These are phyloP conservation scores for Bacterosira constricta DNA, from an alignment of 108 stramenopile genomes.

Conservation along the genomic window DNA sequence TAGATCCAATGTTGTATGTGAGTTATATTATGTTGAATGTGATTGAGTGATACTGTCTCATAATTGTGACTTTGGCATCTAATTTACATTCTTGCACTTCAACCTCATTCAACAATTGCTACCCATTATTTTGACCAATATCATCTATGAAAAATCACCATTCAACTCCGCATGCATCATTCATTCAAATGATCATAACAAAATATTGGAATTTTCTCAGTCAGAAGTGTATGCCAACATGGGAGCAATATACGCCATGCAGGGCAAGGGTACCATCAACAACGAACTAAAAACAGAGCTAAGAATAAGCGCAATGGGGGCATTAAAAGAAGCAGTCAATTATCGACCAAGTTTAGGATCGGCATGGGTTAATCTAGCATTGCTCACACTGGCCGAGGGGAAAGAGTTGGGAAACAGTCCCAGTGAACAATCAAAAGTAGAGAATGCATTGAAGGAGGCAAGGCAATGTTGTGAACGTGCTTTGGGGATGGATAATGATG, in stretches of 20 bases:
- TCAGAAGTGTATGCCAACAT: slow-evolving; percentile 45
- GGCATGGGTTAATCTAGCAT: slow-evolving; percentile 45
- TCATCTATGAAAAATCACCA: too few species aligned
- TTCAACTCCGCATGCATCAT: too few species aligned
- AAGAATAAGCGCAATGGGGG: slow-evolving; percentile 23
- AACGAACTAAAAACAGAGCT: slow-evolving; percentile 3
- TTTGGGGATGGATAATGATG: slow-evolving; percentile 44
- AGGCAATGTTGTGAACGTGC: slow-evolving; percentile 45
- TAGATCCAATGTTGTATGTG: slow-evolving; percentile 42
- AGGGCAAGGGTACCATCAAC: slow-evolving; percentile 7
- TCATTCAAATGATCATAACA: too few species aligned
- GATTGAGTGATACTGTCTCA: too few species aligned
- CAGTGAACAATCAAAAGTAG: slow-evolving; percentile 14
- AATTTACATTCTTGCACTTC: too few species aligned
- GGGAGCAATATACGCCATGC: slow-evolving; percentile 47
- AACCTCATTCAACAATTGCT: too few species aligned
- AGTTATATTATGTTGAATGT: too few species aligned
- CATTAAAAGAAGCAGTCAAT: slow-evolving; percentile 23
- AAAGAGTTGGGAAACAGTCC: slow-evolving; percentile 12
- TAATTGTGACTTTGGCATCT: too few species aligned
- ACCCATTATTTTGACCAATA: too few species aligned
- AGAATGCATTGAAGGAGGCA: slow-evolving; percentile 32
- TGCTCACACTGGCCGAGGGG: slow-evolving; percentile 36
- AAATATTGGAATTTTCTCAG: too few species aligned
- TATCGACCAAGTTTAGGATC: slow-evolving; percentile 43